Evolutionary conservation across 352 stramenopile species (phyloP), one percentile per base, ranked within the genome.

Genomic region (Pythium dissimile): DNA sequence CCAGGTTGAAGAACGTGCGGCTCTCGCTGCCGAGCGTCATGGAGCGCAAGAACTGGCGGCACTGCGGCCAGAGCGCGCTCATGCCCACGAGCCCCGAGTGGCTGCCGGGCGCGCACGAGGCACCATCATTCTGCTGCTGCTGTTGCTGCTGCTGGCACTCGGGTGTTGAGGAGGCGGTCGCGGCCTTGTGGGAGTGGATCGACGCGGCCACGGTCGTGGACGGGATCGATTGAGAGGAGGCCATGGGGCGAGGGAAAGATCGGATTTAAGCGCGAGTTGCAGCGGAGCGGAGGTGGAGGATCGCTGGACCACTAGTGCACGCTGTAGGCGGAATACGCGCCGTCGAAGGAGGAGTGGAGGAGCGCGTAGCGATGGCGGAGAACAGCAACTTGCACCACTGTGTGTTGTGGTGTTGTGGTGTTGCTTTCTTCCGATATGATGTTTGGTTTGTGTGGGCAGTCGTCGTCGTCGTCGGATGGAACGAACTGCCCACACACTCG

Each of bases 1-100:
- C 84, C 35, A 94, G 67, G 65, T 88, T 88, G 58, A 94, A 94
- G 24, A 88, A 75, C 37, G 69, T 77, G 50, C 84, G 81, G 54
- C 77, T 88, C 54, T 85, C 74, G 39, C 69, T 77, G 31, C 84
- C 84, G 26, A 94, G 71, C 60, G 73, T 62, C 32, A 83, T 62
- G 44, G 71, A 84, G 55, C 73, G 76, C 55, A 92, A 58, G 53
- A 72, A 89, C 8, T 71, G 56, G 39, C 79, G 79, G 42, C 79
- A 88, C 28, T 74, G 70, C 9, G 75, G 75, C 77, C 77, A 89
- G 21, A 92, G 69, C 56, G 77, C 77, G 54, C 79, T 92, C 81
- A 92, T 86, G 35, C 71, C 78, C 12, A 66, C 41, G 26, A 78
- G 47, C 0, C 54, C 61, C 18, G 43, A 45, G 13, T 38, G 35